phyloP scores from a whole-genome alignment of 441 rosid genomes.

The Syzygium syzygioides region DNA sequence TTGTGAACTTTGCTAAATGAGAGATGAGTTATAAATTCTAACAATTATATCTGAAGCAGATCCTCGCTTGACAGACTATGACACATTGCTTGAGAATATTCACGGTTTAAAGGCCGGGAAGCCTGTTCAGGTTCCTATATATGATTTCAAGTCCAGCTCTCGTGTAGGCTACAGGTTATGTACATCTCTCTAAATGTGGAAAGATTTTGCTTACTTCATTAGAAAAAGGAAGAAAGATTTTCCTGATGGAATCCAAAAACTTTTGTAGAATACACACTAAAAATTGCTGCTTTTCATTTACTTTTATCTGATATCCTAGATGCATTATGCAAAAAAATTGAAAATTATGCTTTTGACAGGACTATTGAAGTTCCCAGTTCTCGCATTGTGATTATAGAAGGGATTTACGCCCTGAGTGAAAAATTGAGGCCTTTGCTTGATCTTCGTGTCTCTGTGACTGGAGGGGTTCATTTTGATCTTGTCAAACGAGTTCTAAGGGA shows the following conservation, averaged over 20 bases:
- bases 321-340: neutral
- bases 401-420: constrained; percentile 90
- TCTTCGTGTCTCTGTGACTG: constrained; percentile 95
- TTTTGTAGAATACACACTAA: neutral
- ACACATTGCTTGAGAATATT: constrained; percentile 12
- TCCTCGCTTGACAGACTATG: constrained; percentile 15
- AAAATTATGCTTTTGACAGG: constrained; percentile 30
- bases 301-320: neutral
- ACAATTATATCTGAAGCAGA: constrained; percentile 2
- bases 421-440: constrained; percentile 84
- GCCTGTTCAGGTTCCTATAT: constrained; percentile 82
- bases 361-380: constrained; percentile 89
- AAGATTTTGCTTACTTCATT: neutral
- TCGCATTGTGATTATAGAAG: constrained; percentile 89
- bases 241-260: neutral
- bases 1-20: neutral
- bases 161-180: constrained; percentile 79
- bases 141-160: constrained; percentile 93
- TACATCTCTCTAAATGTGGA: constrained; percentile 11
- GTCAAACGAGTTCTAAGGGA: constrained; percentile 95
- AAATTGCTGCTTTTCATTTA: neutral
- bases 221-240: neutral
- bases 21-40: neutral
- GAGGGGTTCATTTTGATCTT: constrained; percentile 96
- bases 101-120: constrained; percentile 75